Conservation (phyloP, 2,329 filamentous ascomycete species). For the Alternaria sp. region DNA sequence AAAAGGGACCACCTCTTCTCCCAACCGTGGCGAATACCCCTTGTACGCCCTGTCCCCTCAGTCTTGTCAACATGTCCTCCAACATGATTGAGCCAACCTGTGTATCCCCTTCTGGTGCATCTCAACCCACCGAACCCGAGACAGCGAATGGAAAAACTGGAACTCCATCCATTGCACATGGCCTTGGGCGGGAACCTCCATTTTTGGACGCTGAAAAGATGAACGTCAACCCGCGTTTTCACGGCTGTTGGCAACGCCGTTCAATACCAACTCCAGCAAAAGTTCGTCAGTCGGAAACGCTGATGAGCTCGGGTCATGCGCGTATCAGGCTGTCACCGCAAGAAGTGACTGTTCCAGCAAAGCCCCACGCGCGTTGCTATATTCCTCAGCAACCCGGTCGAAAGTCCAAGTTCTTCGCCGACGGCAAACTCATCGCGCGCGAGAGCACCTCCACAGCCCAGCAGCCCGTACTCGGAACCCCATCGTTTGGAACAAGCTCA, state of each 20-base stretch:
- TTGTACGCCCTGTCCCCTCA: not conserved
- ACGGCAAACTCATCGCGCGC: not conserved
- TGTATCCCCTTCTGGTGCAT: not conserved
- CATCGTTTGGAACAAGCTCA: not conserved
- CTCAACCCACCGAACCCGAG: not conserved
- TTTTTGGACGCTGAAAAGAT: not conserved
- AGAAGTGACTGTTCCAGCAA: not conserved
- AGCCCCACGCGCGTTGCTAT: not conserved
- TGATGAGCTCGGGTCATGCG: not conserved
- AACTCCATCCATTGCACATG: not conserved
- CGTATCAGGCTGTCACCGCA: not conserved
- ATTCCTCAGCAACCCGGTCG: not conserved
- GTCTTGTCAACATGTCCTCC: not conserved
- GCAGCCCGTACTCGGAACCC: not conserved
- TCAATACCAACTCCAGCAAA: not conserved
- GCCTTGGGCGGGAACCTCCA: not conserved
- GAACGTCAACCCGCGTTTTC: not conserved
- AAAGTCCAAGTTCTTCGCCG: not conserved
- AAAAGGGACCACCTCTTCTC: not conserved
- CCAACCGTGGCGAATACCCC: not conserved
- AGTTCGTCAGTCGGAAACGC: not conserved
- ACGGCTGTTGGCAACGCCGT: not conserved
- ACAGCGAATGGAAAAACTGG: not conserved
- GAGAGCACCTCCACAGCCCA: not conserved
- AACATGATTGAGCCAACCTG: not conserved